phyloP scores from a whole-genome alignment of 1,284 basidiomycete species.

The Sporisorium exsertum region DNA sequence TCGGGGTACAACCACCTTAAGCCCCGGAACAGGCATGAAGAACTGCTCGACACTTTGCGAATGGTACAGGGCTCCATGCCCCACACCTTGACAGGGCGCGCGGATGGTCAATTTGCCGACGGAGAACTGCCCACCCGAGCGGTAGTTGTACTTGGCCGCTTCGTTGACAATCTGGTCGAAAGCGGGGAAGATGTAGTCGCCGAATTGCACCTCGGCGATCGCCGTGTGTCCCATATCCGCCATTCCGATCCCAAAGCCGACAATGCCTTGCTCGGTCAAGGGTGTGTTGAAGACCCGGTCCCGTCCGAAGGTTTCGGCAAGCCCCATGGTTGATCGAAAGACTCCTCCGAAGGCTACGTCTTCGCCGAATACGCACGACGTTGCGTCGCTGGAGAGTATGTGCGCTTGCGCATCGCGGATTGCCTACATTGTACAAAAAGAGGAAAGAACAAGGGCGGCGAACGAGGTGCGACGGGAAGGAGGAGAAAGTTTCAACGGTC shows the following conservation, averaged over 20 bases:
- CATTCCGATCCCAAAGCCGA: conserved; percentile 91
- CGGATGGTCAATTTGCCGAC: conserved; percentile 88
- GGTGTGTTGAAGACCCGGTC: conserved; percentile 56
- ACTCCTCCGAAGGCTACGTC: conserved; percentile 81
- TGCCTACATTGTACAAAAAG: conserved; percentile 37
- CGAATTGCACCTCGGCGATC: conserved; percentile 87
- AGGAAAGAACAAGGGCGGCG: not conserved
- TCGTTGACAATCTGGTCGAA: conserved; percentile 85
- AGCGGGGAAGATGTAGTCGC: conserved; percentile 62
- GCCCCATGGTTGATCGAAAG: conserved; percentile 88
- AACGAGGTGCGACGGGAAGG: not conserved
- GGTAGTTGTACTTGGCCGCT: conserved; percentile 91
- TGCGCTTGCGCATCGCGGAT: conserved; percentile 63
- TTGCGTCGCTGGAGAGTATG: conserved; percentile 75
- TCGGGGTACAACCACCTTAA: conserved; percentile 92
- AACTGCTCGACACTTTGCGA: conserved; percentile 94
- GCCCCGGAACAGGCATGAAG: conserved; percentile 84
- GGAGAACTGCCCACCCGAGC: conserved; percentile 84
- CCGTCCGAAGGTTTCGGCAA: conserved; percentile 85
- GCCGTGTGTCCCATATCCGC: conserved; percentile 93
- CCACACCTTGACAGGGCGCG: conserved; percentile 70
- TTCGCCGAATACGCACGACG: conserved; percentile 85
- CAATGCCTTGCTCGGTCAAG: conserved; percentile 78
- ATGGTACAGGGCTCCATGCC: conserved; percentile 82
- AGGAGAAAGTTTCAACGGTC: not conserved